Evolutionary conservation across 1,139 yeast genomes (phyloP).

Genomic region (Lodderomyces pseudojiufengensis): DNA sequence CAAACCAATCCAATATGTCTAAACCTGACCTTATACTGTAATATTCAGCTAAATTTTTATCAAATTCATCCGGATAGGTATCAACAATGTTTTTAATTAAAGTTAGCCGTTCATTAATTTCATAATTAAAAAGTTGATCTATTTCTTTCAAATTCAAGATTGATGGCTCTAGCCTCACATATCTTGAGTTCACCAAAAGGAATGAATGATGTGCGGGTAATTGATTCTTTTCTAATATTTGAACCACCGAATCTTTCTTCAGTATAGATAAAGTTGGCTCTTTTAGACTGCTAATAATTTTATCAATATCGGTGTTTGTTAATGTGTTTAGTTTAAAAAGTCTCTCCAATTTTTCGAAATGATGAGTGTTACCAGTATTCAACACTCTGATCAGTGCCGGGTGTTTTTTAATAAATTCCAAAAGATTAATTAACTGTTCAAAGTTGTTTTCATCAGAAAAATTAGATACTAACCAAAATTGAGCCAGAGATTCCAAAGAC

Average conservation of each 20-base stretch:
- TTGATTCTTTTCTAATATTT: slow-evolving; percentile 18
- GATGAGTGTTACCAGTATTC: slow-evolving; percentile 21
- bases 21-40: slow-evolving; percentile 11
- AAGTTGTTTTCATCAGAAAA: slow-evolving; percentile 32
- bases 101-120: slow-evolving; percentile 31
- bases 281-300: slow-evolving; percentile 11
- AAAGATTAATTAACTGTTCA: slow-evolving; percentile 38
- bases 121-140: slow-evolving; percentile 31
- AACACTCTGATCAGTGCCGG: slow-evolving; percentile 37
- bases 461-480: slow-evolving; percentile 59
- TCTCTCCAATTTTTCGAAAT: slow-evolving; percentile 4
- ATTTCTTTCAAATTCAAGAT: slow-evolving; percentile 21
- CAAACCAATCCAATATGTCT: slow-evolving; percentile 43
- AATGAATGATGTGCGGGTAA: slow-evolving; percentile 36
- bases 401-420: slow-evolving; percentile 25
- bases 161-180: slow-evolving; percentile 27
- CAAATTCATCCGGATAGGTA: slow-evolving; percentile 30
- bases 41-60: slow-evolving; percentile 20
- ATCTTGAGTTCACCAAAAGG: slow-evolving; percentile 41
- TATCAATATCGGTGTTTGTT: slow-evolving; percentile 16
- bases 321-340: slow-evolving; percentile 10
- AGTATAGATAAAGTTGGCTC: slow-evolving; percentile 4
- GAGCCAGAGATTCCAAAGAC: slow-evolving; percentile 18
- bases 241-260: neutral
- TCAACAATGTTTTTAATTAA: slow-evolving; percentile 27